A percentile compares a stretch with the other conserved stretches of the same genome.
These are phyloP conservation scores for Fagus sylvatica DNA, from an alignment of 306 rosid genomes.

Conservation along the genomic window DNA sequence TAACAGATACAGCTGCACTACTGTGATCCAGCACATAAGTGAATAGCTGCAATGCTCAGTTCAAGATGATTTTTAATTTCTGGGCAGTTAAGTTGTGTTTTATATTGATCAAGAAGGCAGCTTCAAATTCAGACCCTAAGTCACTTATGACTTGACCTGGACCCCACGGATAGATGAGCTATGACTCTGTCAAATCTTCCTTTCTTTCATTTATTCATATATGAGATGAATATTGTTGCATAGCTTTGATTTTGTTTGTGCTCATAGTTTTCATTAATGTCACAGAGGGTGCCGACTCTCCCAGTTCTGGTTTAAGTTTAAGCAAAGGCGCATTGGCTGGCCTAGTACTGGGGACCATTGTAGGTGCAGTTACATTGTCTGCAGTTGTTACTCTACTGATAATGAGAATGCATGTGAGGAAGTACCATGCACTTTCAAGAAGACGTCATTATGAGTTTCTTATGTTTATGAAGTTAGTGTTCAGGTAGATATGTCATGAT, in stretches of 20 bases:
- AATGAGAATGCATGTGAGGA: not conserved
- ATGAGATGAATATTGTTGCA: not conserved
- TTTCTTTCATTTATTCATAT: not conserved
- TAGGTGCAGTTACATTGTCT: not conserved
- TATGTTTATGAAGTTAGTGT: not conserved
- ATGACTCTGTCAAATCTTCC: not conserved
- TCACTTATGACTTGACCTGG: not conserved
- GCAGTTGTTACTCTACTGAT: slow-evolving; percentile 5
- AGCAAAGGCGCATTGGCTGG: slow-evolving; percentile 13
- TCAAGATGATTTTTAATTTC: not conserved
- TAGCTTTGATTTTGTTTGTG: not conserved
- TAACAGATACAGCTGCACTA: not conserved
- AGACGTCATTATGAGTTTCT: not conserved
- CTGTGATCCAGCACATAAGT: not conserved
- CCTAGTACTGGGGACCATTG: slow-evolving; percentile 2
- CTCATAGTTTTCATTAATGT: slow-evolving; percentile 1
- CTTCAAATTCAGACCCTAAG: slow-evolving; percentile 1
- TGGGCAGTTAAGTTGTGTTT: not conserved
- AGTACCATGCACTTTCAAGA: not conserved
- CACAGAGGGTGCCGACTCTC: not conserved
- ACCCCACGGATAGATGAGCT: not conserved
- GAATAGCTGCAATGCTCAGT: not conserved
- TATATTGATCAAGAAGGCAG: not conserved
- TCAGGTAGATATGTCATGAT: not conserved
- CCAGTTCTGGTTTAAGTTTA: not conserved